Percentiles rank a stretch among this genome's conserved stretches.
These are phyloP conservation scores for Jamesozyma lodderae DNA, from an alignment of 805 yeast genomes.

Conservation along the genomic window DNA sequence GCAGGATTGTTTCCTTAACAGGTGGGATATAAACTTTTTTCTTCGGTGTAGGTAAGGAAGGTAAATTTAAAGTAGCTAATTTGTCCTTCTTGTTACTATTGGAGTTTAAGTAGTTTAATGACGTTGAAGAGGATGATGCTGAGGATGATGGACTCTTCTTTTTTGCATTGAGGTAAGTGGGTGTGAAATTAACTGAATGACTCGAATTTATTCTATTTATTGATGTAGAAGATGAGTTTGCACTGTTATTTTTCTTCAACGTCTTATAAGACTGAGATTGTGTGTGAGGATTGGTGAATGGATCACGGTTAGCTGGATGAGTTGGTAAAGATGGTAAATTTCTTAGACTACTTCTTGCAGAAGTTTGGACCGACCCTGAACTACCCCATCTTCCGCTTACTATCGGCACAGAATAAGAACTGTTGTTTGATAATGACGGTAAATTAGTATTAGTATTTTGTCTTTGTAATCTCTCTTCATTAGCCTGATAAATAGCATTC, in stretches of 20 bases:
- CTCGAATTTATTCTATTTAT: slow-evolving; percentile 2
- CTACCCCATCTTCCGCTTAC: slow-evolving; percentile 28
- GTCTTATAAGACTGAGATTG: slow-evolving; percentile 2
- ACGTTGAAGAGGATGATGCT: slow-evolving; percentile 11
- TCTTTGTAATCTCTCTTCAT: slow-evolving; percentile 19
- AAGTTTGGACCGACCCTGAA: slow-evolving; percentile 4
- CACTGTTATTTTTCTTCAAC: no score
- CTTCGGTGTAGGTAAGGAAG: slow-evolving; percentile 36
- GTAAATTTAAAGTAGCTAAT: slow-evolving; percentile 33
- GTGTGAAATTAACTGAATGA: slow-evolving; percentile 22
- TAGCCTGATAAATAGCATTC: slow-evolving; percentile 22
- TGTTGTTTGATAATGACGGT: slow-evolving; percentile 20
- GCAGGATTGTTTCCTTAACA: slow-evolving; percentile 38
- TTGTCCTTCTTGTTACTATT: slow-evolving; percentile 8
- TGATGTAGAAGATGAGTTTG: no score
- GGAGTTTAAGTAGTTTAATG: not conserved
- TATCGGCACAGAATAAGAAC: slow-evolving; percentile 10
- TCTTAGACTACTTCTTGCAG: slow-evolving; percentile 9
- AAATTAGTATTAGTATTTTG: slow-evolving; percentile 10
- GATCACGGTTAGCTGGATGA: slow-evolving; percentile 14
- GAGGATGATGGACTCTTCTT: slow-evolving; percentile 13
- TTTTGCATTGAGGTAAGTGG: slow-evolving; percentile 25
- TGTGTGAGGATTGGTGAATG: slow-evolving; percentile 13
- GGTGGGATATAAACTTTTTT: slow-evolving; percentile 40
- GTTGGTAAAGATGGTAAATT: slow-evolving; percentile 30